phyloP scores from a whole-genome alignment of 1,284 basidiomycete species.

The Clitocybe nebularis region DNA sequence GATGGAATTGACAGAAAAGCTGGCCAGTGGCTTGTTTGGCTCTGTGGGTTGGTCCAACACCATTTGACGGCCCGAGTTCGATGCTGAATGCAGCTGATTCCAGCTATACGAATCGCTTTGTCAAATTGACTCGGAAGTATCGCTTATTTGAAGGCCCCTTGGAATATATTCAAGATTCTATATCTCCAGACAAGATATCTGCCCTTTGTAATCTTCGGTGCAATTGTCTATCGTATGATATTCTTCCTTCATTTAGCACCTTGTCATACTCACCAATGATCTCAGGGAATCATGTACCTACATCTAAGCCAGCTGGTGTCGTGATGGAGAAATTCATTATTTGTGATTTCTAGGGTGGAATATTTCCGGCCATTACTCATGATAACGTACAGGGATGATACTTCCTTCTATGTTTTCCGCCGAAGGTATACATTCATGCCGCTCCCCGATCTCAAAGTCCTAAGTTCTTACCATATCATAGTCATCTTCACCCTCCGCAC shows the following conservation, averaged over 20 bases:
- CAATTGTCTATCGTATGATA: neutral
- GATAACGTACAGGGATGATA: neutral
- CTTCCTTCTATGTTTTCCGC: neutral
- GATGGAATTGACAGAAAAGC: no score
- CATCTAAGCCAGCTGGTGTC: neutral
- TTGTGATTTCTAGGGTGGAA: neutral
- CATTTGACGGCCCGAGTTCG: no score
- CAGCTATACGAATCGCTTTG: neutral
- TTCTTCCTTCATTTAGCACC: neutral
- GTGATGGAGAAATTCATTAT: neutral
- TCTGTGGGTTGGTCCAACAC: no score
- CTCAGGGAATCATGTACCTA: neutral
- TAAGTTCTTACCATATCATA: neutral
- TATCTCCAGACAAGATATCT: neutral
- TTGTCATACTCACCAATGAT: no score
- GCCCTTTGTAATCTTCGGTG: neutral
- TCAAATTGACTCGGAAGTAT: neutral
- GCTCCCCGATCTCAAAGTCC: no score
- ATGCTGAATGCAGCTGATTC: no score
- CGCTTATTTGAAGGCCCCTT: neutral
- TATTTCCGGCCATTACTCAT: neutral
- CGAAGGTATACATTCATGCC: no score
- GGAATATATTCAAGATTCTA: neutral
- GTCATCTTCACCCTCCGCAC: slow-evolving; percentile 13
- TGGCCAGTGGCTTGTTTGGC: no score